These are phyloP conservation scores for Colletotrichum navitas DNA, from an alignment of 2,329 filamentous ascomycete species.

Conservation along the genomic window DNA sequence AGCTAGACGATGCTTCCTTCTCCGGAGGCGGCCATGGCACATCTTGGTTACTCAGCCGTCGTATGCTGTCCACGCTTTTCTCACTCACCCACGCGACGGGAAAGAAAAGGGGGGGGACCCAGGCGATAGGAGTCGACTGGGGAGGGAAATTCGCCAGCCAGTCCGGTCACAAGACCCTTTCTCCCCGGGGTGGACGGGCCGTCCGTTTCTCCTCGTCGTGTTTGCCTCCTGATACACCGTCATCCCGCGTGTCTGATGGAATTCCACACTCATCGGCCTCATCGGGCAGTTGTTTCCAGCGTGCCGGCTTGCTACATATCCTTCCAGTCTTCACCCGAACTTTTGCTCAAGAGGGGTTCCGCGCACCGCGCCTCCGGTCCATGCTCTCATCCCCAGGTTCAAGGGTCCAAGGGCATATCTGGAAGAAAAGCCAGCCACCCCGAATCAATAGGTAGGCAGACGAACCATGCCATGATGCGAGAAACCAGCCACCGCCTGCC, in stretches of 20 bases:
- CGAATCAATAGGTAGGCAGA: too few species aligned
- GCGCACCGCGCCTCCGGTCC: not conserved
- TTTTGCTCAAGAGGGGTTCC: not conserved
- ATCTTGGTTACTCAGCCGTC: conserved; percentile 7
- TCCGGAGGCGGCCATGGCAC: not conserved
- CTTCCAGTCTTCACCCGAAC: not conserved
- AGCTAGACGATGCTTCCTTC: conserved; percentile 5
- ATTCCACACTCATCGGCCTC: not conserved
- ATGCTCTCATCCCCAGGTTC: not conserved
- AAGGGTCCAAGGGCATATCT: conserved; percentile 34
- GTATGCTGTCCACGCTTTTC: conserved; percentile 4
- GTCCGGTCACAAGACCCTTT: not conserved
- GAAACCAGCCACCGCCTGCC: conserved; percentile 7
- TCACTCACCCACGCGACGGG: not conserved
- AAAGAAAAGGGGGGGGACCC: not conserved
- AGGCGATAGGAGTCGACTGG: not conserved
- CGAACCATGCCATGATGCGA: conserved; percentile 2
- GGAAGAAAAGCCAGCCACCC: not conserved
- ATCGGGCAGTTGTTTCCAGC: not conserved
- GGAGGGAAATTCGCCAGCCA: not conserved
- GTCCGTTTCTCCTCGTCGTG: conserved; percentile 14
- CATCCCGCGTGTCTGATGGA: not conserved
- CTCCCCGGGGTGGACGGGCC: not conserved
- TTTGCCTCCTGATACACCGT: not conserved
- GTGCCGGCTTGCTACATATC: not conserved